Evolutionary conservation across 1,284 basidiomycete species (phyloP).

Genomic region (Ceratobasidium sp.): DNA sequence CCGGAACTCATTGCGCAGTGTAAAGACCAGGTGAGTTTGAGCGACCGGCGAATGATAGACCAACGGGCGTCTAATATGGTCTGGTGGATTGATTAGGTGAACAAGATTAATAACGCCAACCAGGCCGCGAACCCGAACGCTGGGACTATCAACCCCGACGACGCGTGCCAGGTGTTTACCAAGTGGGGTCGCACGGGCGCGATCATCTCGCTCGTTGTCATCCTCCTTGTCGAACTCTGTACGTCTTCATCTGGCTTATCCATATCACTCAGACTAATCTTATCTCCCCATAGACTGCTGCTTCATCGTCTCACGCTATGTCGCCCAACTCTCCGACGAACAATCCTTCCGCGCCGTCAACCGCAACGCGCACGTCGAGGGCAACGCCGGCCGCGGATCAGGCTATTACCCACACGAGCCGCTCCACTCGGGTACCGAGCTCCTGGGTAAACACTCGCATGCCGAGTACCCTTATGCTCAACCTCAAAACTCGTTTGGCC

Average conservation of each 20-base stretch:
- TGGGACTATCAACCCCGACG: slow-evolving; percentile 57
- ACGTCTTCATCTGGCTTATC: slow-evolving; percentile 63
- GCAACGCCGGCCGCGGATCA: slow-evolving; percentile 2
- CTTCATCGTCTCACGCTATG: slow-evolving; percentile 72
- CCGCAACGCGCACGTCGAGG: slow-evolving; percentile 11
- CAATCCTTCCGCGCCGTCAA: slow-evolving; percentile 52
- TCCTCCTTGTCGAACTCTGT: slow-evolving; percentile 38
- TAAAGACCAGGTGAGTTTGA: slow-evolving; percentile 5
- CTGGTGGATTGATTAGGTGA: not conserved
- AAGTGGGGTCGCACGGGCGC: slow-evolving; percentile 55
- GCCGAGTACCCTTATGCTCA: slow-evolving; percentile 16
- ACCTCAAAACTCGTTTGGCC: slow-evolving; percentile 33
- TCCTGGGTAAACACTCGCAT: slow-evolving; percentile 29
- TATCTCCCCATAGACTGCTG: slow-evolving; percentile 65
- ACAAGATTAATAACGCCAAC: slow-evolving; percentile 20
- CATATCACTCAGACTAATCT: slow-evolving; percentile 53
- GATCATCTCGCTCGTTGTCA: slow-evolving; percentile 63
- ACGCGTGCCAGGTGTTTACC: slow-evolving; percentile 66
- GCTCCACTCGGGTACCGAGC: slow-evolving; percentile 20
- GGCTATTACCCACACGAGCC: slow-evolving; percentile 41
- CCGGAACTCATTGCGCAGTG: slow-evolving; percentile 54
- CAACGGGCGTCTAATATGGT: not conserved
- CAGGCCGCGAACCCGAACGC: slow-evolving; percentile 28
- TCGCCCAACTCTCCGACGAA: slow-evolving; percentile 68
- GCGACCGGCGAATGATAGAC: not conserved